These are phyloP conservation scores for Geosmithia putterillii DNA, from an alignment of 2,329 filamentous ascomycete genomes.

Conservation along the genomic window DNA sequence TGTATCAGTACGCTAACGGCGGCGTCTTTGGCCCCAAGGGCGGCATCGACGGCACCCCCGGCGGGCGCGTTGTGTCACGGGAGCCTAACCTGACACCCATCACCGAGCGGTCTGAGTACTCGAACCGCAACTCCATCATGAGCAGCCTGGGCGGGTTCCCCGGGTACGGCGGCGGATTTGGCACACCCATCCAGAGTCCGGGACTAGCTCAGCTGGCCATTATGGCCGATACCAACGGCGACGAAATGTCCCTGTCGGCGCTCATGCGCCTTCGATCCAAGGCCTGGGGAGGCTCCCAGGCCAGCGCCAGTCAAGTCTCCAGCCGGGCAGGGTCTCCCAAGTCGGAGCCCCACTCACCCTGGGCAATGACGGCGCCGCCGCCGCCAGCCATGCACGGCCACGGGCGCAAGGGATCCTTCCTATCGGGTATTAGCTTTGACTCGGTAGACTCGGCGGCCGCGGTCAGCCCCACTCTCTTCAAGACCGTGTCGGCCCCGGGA, in stretches of 20 bases:
- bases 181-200: conserved; percentile 49
- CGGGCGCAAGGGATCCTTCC: conserved; percentile 35
- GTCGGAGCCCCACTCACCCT: conserved; percentile 32
- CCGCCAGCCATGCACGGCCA: conserved; percentile 10
- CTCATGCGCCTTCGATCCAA: conserved; percentile 61
- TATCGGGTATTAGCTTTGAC: conserved; percentile 34
- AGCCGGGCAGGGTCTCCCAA: conserved; percentile 37
- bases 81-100: conserved; percentile 94
- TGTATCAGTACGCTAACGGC: conserved; percentile 53
- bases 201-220: conserved; percentile 67
- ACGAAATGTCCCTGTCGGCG: conserved; percentile 61
- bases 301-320: conserved; percentile 44
- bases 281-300: conserved; percentile 73
- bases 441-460: conserved; percentile 32
- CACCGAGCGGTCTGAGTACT: conserved; percentile 91
- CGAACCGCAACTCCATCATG: conserved; percentile 83
- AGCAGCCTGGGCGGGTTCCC: conserved; percentile 36
- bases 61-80: conserved; percentile 60
- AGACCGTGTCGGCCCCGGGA: conserved; percentile 1
- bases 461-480: conserved; percentile 39
- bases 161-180: conserved; percentile 20
- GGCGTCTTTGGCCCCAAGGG: conserved; percentile 80
- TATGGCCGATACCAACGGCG: conserved; percentile 39
- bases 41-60: conserved; percentile 52
- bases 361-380: conserved; percentile 5